Percentiles rank a stretch among this genome's conserved stretches.
Conservation (phyloP, 2,329 filamentous ascomycete species). For the Thermothelomyces thermophilus region DNA sequence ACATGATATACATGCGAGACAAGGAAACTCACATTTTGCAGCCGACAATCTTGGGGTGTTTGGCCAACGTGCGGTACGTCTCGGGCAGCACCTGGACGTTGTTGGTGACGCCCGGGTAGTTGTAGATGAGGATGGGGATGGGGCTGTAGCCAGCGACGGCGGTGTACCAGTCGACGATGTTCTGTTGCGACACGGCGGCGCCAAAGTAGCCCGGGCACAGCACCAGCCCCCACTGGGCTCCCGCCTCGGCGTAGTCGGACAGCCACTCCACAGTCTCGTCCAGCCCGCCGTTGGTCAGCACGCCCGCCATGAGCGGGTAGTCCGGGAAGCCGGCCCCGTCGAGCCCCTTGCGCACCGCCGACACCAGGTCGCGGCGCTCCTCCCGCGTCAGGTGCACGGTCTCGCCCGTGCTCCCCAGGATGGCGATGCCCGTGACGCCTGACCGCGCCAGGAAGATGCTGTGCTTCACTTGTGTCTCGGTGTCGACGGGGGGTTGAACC, state of each 20-base stretch:
- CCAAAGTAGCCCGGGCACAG: conserved; percentile 62
- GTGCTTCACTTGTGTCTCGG: conserved; percentile 52
- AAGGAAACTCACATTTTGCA: conserved; percentile 53
- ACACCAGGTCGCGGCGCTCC: conserved; percentile 51
- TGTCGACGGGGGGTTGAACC: conserved; percentile 49
- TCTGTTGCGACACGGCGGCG: conserved; percentile 49
- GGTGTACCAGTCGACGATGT: conserved; percentile 54
- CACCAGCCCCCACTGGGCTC: conserved; percentile 56
- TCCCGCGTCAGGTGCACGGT: conserved; percentile 53
- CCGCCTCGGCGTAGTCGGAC: conserved; percentile 44
- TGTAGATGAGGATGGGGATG: conserved; percentile 55
- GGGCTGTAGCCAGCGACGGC: conserved; percentile 54
- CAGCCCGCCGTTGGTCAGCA: conserved; percentile 50
- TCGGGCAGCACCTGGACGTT: conserved; percentile 51
- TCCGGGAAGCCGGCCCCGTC: conserved; percentile 48
- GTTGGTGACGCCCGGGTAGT: conserved; percentile 61
- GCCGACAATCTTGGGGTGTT: conserved; percentile 60
- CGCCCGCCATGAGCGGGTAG: conserved; percentile 56
- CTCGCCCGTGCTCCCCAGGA: conserved; percentile 59
- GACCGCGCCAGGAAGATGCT: conserved; percentile 52
- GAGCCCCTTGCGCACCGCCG: conserved; percentile 49
- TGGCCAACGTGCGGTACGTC: conserved; percentile 51
- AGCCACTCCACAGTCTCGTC: conserved; percentile 48
- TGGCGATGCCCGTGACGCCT: conserved; percentile 55
- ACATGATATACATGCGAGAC: too few relatives aligned